Evolutionary conservation across 75 land plant genomes (phyloP).

Genomic region (Sequoia sempervirens): DNA sequence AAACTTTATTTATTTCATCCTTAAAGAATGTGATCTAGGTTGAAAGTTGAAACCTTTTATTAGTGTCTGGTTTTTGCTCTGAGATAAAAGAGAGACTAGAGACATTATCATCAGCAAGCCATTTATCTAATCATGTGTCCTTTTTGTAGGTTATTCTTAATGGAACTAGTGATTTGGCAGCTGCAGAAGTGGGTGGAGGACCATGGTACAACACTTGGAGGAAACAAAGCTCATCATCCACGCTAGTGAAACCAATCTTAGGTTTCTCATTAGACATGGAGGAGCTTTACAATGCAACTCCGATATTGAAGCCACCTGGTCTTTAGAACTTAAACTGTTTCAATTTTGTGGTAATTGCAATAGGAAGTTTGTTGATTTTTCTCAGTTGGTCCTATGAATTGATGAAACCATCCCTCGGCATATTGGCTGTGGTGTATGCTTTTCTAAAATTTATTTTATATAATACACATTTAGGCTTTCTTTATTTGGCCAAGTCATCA

Average conservation of each 20-base stretch:
- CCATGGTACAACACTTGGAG: constrained; percentile 91
- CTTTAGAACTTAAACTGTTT: constrained; percentile 29
- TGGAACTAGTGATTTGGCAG: constrained; percentile 91
- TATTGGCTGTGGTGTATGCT: not conserved
- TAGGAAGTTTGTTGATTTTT: not conserved
- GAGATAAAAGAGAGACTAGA: not conserved
- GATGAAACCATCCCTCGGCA: not conserved
- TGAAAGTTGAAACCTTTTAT: not conserved
- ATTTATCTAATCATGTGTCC: not conserved
- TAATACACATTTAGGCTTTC: not conserved
- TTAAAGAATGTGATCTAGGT: not conserved
- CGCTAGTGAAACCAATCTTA: constrained; percentile 36
- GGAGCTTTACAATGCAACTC: constrained; percentile 35
- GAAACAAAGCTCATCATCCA: constrained; percentile 39
- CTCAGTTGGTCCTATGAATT: not conserved
- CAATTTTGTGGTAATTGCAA: not conserved
- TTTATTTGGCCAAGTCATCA: too few relatives aligned
- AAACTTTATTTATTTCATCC: not conserved
- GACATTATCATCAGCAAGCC: not conserved
- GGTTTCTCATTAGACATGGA: constrained; percentile 65
- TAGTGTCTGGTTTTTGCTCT: not conserved
- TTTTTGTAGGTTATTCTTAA: constrained; percentile 61
- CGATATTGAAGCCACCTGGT: constrained; percentile 80
- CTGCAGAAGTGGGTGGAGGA: constrained; percentile 93
- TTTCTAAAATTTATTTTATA: not conserved